Evolutionary conservation across 176 grass and related monocot species (phyloP), one percentile per base, ranked within the genome.

Genomic region (Chrysopogon serrulatus): DNA sequence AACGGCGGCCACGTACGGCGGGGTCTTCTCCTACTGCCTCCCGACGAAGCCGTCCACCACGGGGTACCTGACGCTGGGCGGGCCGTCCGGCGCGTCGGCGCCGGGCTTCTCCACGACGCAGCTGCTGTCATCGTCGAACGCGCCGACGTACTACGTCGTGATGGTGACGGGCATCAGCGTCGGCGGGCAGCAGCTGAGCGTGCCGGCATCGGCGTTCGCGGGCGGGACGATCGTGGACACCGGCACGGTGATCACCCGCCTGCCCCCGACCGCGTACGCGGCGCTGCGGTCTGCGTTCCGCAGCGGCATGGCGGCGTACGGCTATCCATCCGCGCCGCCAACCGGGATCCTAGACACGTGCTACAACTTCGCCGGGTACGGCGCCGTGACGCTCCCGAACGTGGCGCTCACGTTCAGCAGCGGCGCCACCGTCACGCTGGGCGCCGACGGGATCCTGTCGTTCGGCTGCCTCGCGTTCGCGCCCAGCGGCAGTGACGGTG

Each of bases 381-480:
- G 78, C 79, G 33, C 66, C 15, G 84, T 86, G 73, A 81, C 82
- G 68, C 49, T 91, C n/a, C 95, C 95, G 31, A 83, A 35, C 49
- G 87, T 98, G 54, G 88, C 82, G 24, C 78, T 95, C 5, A 3
- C 47, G 17, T 95, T 95, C 78, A 18, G 39, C 35, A 89, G 87
- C 73, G 88, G 72, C 71, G 57, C 71, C 0, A 84, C 79, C 9
- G 12, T 91, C 13, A 35, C 45, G 13, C 82, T 98, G 12, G 85
- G 91, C 27, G 69, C 68, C 24, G 65, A 85, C 8, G 95, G 95
- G 65, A 91, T 93, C 53, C 75, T 98, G 23, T 90, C 89, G 2
- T 79, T 87, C 70, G 89, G 86, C 30, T 98, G 95, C 87, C 92
- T 98, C n/a, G 95, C 95, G 14, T 98, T 98, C 78, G 91, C 95